Base-by-base conservation (phyloP, 371 early-diverging fungal genomes). In the Conidiobolus incongruus region DNA sequence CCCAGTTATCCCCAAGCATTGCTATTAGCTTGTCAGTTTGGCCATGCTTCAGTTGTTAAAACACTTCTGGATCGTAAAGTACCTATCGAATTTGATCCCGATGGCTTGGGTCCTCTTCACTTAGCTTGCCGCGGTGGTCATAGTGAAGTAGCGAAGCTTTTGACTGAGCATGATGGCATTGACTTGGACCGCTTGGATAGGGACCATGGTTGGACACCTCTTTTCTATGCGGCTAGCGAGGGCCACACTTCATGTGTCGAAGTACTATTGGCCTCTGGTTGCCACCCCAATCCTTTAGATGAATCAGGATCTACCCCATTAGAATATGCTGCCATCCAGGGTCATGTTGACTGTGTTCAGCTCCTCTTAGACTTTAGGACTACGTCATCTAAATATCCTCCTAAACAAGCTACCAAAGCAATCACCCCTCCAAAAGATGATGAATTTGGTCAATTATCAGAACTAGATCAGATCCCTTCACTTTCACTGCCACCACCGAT, bases 401-500 rank as follows among this genome's bases (percentile, higher is more conserved):
- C n/a, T n/a, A n/a, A n/a, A n/a, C n/a, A n/a, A n/a, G n/a, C n/a
- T n/a, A n/a, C n/a, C n/a, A n/a, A n/a, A n/a, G n/a, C n/a, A n/a
- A n/a, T n/a, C n/a, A n/a, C n/a, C n/a, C n/a, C n/a, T n/a, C n/a
- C n/a, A n/a, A n/a, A n/a, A n/a, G n/a, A n/a, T n/a, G n/a, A n/a
- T n/a, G n/a, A n/a, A n/a, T n/a, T n/a, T n/a, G n/a, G n/a, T n/a
- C n/a, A n/a, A n/a, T n/a, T n/a, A n/a, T n/a, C n/a, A n/a, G n/a
- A n/a, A n/a, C n/a, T n/a, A n/a, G n/a, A n/a, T n/a, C n/a, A n/a
- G n/a, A n/a, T n/a, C n/a, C 92, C 92, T 1, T 77, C 82, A 4
- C 59, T 91, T 7, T 75, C 75, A 3, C 58, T 94, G 21, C 96
- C 96, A 3, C 96, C 96, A 13, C 96, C 96, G 7, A 83, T 95